Evolutionary conservation across 768 basidiomycete genomes (phyloP).

Genomic region (Lanmaoa rubissima): DNA sequence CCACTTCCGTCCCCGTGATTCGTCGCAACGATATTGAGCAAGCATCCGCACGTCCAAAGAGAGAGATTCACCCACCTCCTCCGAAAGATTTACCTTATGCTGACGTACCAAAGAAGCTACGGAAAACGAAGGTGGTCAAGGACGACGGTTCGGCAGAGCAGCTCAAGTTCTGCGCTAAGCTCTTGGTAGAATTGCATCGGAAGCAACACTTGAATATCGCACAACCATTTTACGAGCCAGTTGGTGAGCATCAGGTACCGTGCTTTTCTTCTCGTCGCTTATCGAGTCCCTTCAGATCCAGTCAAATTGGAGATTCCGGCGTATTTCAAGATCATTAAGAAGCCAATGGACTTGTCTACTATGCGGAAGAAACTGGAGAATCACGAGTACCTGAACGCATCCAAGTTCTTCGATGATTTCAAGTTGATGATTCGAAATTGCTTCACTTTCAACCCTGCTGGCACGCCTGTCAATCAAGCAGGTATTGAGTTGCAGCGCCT

Average conservation of each 20-base stretch:
- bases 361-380: constrained; percentile 84
- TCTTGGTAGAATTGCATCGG: constrained; percentile 72
- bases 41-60: constrained; percentile 79
- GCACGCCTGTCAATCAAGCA: constrained; percentile 82
- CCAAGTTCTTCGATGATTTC: constrained; percentile 87
- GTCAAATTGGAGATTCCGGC: constrained; percentile 74
- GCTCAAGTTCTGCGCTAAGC: constrained; percentile 75
- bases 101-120: constrained; percentile 67
- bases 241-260: constrained; percentile 62
- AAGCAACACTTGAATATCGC: constrained; percentile 76
- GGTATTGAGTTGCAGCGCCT: constrained; percentile 81
- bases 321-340: constrained; percentile 87
- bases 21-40: constrained; percentile 67
- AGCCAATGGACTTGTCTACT: constrained; percentile 92
- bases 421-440: constrained; percentile 95
- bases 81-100: constrained; percentile 87
- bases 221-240: constrained; percentile 89
- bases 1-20: constrained; percentile 79
- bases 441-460: constrained; percentile 85
- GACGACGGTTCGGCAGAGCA: constrained; percentile 78
- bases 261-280: neutral
- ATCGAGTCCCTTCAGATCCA: constrained; percentile 52
- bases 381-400: constrained; percentile 71
- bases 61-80: constrained; percentile 95
- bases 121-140: constrained; percentile 57